Base-by-base conservation (phyloP, 139 green algal genomes). In the Axilococcus clingmanii region DNA sequence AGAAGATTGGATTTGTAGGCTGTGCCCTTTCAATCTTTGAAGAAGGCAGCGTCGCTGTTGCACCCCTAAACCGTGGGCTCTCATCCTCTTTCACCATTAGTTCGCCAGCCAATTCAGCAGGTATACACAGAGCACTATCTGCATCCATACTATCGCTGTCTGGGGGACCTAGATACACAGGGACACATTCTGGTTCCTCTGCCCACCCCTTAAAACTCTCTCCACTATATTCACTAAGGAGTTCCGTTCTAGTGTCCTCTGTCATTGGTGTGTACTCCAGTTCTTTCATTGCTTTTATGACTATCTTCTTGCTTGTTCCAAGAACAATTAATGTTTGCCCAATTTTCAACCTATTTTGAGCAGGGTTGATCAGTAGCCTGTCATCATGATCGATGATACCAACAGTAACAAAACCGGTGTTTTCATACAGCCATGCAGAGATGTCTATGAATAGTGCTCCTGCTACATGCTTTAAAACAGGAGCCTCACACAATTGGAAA, bases 391-490 rank as follows among this genome's bases (percentile, higher is more conserved):
- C 40, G 15, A 72, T 63, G 4, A 70, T 46, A 71, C 72, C 72
- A 17, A 80, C 65, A 17, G 78, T 57, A 14, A 77, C 48, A 12
- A 62, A 66, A 27, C 61, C 61, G 1, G 59, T 51, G 5, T 47
- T 63, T 38, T 45, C 48, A 46, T 75, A 80, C 5, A 81, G 47
- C 52, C 57, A 76, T 23, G 72, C 66, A 3, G 61, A 63, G 5
- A 61, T 61, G 3, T 66, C 37, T 1, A 23, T 17, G 28, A 81
- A 80, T 16, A 40, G 25, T 3, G 30, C 28, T 7, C 68, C 68
- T 22, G 34, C 24, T 34, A 79, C 44, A 40, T 48, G 40, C 15
- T 29, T 3, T 3, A 40, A 44, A 33, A 71, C 32, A 5, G 48
- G 30, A 34, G 69, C 42, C 23, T 40, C n/a, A 43, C 61, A 59